phyloP scores from a whole-genome alignment of 768 basidiomycete genomes.

The Rhodocollybia butyracea region DNA sequence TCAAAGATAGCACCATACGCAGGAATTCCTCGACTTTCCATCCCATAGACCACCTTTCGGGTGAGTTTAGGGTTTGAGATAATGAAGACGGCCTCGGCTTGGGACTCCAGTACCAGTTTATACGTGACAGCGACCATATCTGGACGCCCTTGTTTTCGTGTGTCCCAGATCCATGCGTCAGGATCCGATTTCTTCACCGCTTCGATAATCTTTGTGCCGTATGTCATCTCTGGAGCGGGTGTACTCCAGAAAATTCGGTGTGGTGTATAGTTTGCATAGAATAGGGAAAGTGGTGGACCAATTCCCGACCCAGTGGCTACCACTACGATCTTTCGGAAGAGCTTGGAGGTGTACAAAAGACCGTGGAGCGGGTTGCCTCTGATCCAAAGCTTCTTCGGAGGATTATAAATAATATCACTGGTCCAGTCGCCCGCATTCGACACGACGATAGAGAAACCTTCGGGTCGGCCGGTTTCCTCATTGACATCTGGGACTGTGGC shows the following conservation, averaged over 20 bases:
- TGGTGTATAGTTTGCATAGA: too few species aligned
- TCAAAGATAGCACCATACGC: constrained; percentile 64
- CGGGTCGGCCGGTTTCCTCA: constrained; percentile 41
- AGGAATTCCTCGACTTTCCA: constrained; percentile 58
- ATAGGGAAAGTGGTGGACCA: constrained; percentile 32
- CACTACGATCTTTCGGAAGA: constrained; percentile 53
- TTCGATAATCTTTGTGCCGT: constrained; percentile 56
- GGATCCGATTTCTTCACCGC: too few species aligned
- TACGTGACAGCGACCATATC: constrained; percentile 47
- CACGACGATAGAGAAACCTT: constrained; percentile 57
- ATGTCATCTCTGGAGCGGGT: constrained; percentile 58
- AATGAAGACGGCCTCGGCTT: constrained; percentile 52
- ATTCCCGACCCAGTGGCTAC: constrained; percentile 49
- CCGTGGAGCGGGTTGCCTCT: constrained; percentile 56
- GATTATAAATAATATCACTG: constrained; percentile 45
- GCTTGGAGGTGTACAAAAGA: constrained; percentile 49
- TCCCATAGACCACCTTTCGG: constrained; percentile 54
- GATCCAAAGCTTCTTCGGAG: constrained; percentile 54
- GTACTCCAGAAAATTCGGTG: constrained; percentile 62
- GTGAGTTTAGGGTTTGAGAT: constrained; percentile 60
- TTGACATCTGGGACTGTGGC: too few species aligned
- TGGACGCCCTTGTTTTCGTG: constrained; percentile 42
- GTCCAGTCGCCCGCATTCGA: constrained; percentile 64
- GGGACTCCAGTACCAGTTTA: constrained; percentile 43
- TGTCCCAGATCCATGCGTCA: constrained; percentile 39